Evolutionary conservation across 768 basidiomycete genomes (phyloP).

Genomic region (Pleurotus sapidus): DNA sequence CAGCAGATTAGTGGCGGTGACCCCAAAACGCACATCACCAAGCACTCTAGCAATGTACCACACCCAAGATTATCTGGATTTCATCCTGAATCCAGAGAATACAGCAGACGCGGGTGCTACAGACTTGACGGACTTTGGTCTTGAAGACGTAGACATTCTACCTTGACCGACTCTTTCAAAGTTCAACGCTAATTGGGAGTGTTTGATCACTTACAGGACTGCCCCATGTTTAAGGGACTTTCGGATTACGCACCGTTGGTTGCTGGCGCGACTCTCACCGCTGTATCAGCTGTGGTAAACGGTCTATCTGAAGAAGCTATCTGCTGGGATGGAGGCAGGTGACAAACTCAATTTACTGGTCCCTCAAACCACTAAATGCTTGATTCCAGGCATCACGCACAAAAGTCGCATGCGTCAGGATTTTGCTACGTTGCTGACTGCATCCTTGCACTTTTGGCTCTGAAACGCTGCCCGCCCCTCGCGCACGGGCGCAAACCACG

Average conservation of each 20-base stretch:
- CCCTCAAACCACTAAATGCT: neutral
- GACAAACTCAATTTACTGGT: slow-evolving; percentile 7
- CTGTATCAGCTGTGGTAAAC: slow-evolving; percentile 55
- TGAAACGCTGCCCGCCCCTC: slow-evolving; percentile 40
- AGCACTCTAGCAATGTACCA: slow-evolving; percentile 69
- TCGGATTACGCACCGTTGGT: slow-evolving; percentile 66
- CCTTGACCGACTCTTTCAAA: slow-evolving; percentile 22
- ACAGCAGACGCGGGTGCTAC: slow-evolving; percentile 11
- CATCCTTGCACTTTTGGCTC: slow-evolving; percentile 72
- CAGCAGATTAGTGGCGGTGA: slow-evolving; percentile 41
- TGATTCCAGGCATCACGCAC: slow-evolving; percentile 73
- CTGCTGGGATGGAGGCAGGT: slow-evolving; percentile 92
- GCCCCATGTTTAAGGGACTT: slow-evolving; percentile 72
- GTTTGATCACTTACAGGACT: slow-evolving; percentile 53
- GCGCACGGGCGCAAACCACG: slow-evolving; percentile 39
- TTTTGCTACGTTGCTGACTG: slow-evolving; percentile 96
- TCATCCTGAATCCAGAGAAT: slow-evolving; percentile 39
- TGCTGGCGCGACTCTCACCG: slow-evolving; percentile 78
- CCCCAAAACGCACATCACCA: slow-evolving; percentile 49
- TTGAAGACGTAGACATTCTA: slow-evolving; percentile 47
- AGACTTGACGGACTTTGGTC: slow-evolving; percentile 44
- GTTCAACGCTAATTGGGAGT: neutral
- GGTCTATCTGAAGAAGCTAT: slow-evolving; percentile 60
- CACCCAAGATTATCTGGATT: slow-evolving; percentile 66
- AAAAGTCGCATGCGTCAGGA: slow-evolving; percentile 74